Evolutionary conservation across 1,139 yeast genomes (phyloP), one percentile per base, ranked within the genome.

Genomic region (Debaryomyces psychrophilus): DNA sequence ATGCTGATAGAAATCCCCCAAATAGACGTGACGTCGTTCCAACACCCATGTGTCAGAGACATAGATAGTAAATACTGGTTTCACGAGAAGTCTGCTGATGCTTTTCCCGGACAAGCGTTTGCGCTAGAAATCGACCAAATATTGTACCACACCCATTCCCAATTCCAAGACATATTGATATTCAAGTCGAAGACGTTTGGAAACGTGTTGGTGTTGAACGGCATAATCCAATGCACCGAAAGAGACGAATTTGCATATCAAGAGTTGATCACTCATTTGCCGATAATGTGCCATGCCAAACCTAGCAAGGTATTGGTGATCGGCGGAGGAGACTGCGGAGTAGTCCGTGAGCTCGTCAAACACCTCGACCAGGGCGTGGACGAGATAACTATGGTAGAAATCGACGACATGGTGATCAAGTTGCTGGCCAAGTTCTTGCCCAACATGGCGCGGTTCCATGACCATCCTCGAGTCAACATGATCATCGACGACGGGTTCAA

Each of bases 281-380:
- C 96, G 9, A 61, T 89, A 52, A 82, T 84, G 81, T 72, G 87
- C 17, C 97, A 89, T 65, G 82, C 85, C 31, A 64, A 72, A 46
- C 96, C 96, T 14, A 79, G 79, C 61, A 79, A 77, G 48, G 95
- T 89, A 15, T 77, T 89, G 50, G 96, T 89, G 41, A 88, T 89
- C 57, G 97, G 97, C 29, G 97, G 97, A 26, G 97, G 97, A 35
- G 97, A 89, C 67, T 95, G 97, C 56, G 97, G 97, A 50, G 96
- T 90, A 15, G 74, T 89, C 42, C 79, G 97, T 57, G 97, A 89
- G 67, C 78, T 88, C 33, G 81, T 87, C 53, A 90, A 92, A 68
- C 97, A 92, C 67, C 61, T 69, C 31, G 65, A 65, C 7, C 55
- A 59, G 20, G 74, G 75, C 1, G 85, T 92, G 27, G 86, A 87